phyloP scores from a whole-genome alignment of 345 rosid genomes.

The Melastoma malabathricum region DNA sequence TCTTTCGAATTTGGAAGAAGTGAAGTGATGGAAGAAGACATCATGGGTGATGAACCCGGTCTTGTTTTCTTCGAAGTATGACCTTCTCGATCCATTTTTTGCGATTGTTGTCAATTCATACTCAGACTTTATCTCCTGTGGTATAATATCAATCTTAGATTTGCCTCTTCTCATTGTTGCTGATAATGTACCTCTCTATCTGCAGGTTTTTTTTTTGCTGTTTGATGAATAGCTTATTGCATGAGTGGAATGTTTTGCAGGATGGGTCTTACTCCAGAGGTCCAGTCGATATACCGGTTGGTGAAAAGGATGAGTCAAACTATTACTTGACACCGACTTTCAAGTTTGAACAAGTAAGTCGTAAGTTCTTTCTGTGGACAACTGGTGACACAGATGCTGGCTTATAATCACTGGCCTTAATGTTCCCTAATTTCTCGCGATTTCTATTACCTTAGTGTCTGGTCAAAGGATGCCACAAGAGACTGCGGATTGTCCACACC shows the following conservation, averaged over 20 bases:
- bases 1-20: constrained; percentile 52
- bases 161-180: background rate
- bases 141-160: too few species aligned
- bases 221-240: too few species aligned
- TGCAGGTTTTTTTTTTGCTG: too few species aligned
- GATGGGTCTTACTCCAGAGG: constrained; percentile 95
- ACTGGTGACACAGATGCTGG: background rate
- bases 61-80: constrained; percentile 83
- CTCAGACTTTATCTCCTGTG: background rate
- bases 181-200: too few species aligned
- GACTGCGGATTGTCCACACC: constrained; percentile 79
- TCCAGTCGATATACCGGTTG: constrained; percentile 60
- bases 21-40: constrained; percentile 86
- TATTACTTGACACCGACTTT: constrained; percentile 61
- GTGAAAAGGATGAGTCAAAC: constrained; percentile 41
- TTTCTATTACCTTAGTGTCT: constrained; percentile 36
- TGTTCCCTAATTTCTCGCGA: background rate
- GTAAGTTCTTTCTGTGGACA: constrained; percentile 6
- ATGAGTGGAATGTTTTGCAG: constrained; percentile 19
- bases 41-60: constrained; percentile 65
- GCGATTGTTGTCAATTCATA: background rate
- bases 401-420: background rate
- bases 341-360: constrained; percentile 70
- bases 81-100: background rate
- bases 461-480: constrained; percentile 95